Base-by-base conservation (phyloP, 495 filamentous ascomycete genomes). In the Penicillium bialowiezense region DNA sequence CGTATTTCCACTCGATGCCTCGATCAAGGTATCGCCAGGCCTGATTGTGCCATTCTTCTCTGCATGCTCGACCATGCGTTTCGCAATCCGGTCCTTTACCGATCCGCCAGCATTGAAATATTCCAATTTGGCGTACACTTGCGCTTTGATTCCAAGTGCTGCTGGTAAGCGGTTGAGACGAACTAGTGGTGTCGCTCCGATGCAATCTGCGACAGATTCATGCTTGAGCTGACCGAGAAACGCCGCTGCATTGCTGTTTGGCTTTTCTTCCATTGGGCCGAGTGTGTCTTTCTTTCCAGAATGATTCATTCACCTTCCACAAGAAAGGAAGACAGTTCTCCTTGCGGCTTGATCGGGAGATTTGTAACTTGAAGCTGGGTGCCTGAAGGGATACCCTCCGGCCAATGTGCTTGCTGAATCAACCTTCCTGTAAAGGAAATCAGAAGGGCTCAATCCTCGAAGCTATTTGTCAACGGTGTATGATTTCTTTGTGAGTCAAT, bases 1-100 rank as follows among this genome's bases (percentile, higher is more conserved):
- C 75, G 90, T 96, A 55, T 96, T 96, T 18, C 90, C 90, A 60
- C 86, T 90, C 14, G 90, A 93, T 2, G 90, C 90, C 72, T 96
- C 90, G 60, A 96, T 95, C 48, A 96, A 69, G 3, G 88, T 91
- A 60, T 96, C 88, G 41, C 90, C 90, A 21, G 90, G 90, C 70
- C 88, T 91, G 67, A 96, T 95, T 41, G 87, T 78, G 3, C 90
- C 90, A 43, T 74, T 79, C 51, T 76, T 77, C 70, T 96, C 90
- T 14, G 90, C 90, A 62, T 87, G 83, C 65, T 96, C 89, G 54
- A 95, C 83, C 90, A 96, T 96, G 55, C 90, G 85, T 57, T 89
- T 71, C 3, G 90, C 90, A 59, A 96, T 95, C 39, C 90, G 80
- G 67, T 96, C 90, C 63, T 96, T 96, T 56, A 95, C 87, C 63